phyloP scores from a whole-genome alignment of 1,139 yeast genomes.

The Groenewaldozyma auringiensis region DNA sequence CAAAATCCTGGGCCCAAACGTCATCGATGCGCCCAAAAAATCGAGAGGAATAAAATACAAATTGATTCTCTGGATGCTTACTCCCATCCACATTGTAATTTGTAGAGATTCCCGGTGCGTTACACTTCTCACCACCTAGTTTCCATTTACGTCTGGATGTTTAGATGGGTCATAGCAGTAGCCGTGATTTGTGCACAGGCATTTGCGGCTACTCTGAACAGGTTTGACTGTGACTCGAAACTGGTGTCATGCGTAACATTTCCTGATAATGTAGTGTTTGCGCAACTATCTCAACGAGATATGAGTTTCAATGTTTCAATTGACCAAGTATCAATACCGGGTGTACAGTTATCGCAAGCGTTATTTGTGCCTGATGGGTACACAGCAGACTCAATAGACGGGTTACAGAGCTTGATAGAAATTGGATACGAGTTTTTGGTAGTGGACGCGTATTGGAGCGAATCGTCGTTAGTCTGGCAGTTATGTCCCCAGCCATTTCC shows the following conservation, averaged over 20 bases:
- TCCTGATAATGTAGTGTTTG: slow-evolving; percentile 28
- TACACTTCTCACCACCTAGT: too few relatives aligned
- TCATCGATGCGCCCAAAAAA: too few relatives aligned
- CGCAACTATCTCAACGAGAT: slow-evolving; percentile 63
- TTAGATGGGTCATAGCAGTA: too few relatives aligned
- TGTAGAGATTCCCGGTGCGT: too few relatives aligned
- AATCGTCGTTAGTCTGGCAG: slow-evolving; percentile 47
- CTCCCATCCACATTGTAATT: too few relatives aligned
- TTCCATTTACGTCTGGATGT: too few relatives aligned
- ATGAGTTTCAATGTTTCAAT: slow-evolving; percentile 48
- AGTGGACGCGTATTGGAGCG: slow-evolving; percentile 64
- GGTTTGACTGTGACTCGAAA: slow-evolving; percentile 9
- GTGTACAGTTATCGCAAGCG: slow-evolving; percentile 47
- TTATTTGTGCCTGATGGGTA: slow-evolving; percentile 51
- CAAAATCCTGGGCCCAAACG: too few relatives aligned
- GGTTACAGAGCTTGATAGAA: slow-evolving; percentile 37
- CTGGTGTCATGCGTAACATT: slow-evolving; percentile 11
- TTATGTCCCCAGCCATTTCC: slow-evolving; percentile 46
- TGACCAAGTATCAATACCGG: slow-evolving; percentile 49
- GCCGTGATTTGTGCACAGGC: too few relatives aligned
- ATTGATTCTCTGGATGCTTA: too few relatives aligned
- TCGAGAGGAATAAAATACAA: too few relatives aligned
- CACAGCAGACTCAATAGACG: slow-evolving; percentile 35
- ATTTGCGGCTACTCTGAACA: not conserved
- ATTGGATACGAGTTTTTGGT: slow-evolving; percentile 48